Evolutionary conservation across 768 basidiomycete genomes (phyloP), one percentile per base, ranked within the genome.

Genomic region (Termitomyces sp.): DNA sequence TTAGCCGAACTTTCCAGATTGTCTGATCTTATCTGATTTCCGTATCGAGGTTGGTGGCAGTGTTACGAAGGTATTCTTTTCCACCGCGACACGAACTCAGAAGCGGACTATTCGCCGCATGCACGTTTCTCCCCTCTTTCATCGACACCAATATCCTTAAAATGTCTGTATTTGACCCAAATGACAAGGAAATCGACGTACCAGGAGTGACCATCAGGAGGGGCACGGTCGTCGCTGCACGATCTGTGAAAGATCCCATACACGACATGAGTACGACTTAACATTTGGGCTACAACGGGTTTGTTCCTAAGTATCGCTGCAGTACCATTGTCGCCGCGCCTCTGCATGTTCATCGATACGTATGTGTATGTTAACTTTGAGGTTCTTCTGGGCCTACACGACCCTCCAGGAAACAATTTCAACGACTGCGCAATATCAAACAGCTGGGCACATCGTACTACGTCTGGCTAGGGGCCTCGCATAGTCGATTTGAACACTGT

Each of bases 401-500:
- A 35, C 5, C 51, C 43, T 61, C 4, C 64, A 90, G 88, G 8
- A 78, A 75, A 55, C 85, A 90, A 47, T 92, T 93, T 63, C 92
- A 94, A 63, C 80, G 92, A 2, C 75, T 94, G 44, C 78, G 91
- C 32, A 70, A 80, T 54, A 80, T 94, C 63, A 92, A 92, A 60
- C 92, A 94, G 65, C 82, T 94, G 8, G 92, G 92, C 0, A 82
- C 87, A 5, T 81, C 87, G 0, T 86, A 83, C 61, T 83, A 81
- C 59, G 87, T 93, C 29, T 93, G 87, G 82, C 83, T 86, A 0
- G 82, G 88, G 2, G 92, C 88, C 0, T 80, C 87, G 0, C 92
- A 93, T 63, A 92, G 85, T 57, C 82, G 92, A 0, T 92, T 94
- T 62, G 91, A 93, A 62, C 91, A 94, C 65, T 87, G 81, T 59